Base-by-base conservation (phyloP, 176 grass and related monocot genomes). In the Aegilops umbellulata region DNA sequence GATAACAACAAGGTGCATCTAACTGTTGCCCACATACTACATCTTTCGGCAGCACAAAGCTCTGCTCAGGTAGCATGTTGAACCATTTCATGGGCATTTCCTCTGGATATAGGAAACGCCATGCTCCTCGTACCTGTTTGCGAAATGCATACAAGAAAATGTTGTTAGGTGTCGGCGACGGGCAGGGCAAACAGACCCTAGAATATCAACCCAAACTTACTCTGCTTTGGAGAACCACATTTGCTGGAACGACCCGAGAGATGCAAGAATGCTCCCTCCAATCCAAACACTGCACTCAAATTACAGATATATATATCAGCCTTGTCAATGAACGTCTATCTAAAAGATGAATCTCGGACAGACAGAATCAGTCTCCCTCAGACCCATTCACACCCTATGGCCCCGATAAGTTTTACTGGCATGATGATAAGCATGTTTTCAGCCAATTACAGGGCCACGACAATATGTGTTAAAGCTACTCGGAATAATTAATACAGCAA, bases 151-250 rank as follows among this genome's bases (percentile, higher is more conserved):
- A 53, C 38, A 22, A 9, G 46, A 26, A 53, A 17, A 53, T 7
- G 7, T 65, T 25, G 39, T 79, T 39, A 80, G 55, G 36, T 78
- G 73, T 86, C 31, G 8, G 20, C n/a, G 53, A 35, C 5, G 10
- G 73, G 53, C 14, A 51, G 57, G 71, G 69, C 19, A 69, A 87
- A 55, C 36, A 69, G 22, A 80, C 66, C 10, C 30, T 14, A 32
- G 65, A 65, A 79, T 76, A 7, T 38, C 24, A 64, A 83, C 49
- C 49, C 49, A 53, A 53, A 78, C 92, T 90, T 96, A 99, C 97
- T 99, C 97, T 53, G 97, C 97, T 88, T 97, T 99, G 76, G 97
- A 99, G 82, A 99, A 99, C 97, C 97, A 99, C 97, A 99, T 96
- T 89, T 99, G 97, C 87, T 99, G 97, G 92, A 99, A 99, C 60